phyloP scores from a whole-genome alignment of 345 rosid genomes.

The Melaleuca alternifolia region DNA sequence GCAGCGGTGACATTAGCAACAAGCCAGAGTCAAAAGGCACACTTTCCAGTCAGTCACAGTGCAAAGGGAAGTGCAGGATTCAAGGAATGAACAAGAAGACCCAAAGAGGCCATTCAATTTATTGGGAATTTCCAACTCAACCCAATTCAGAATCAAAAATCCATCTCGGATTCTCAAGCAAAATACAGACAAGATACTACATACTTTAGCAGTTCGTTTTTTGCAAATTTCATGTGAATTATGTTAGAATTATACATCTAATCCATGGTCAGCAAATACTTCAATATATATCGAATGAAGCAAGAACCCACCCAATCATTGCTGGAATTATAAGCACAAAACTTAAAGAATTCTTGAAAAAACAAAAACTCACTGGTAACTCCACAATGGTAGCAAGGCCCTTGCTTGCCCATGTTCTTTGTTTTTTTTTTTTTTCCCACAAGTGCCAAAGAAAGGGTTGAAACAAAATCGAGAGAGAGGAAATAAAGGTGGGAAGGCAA shows the following conservation, averaged over 20 bases:
- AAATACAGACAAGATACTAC: background rate
- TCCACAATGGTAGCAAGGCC: slow-evolving; percentile 98
- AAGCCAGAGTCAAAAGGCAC: background rate
- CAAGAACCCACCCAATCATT: background rate
- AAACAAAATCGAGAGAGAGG: slow-evolving; percentile 4
- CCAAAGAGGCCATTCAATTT: background rate
- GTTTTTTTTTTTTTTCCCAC: background rate
- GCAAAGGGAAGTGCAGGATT: background rate
- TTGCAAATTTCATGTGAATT: background rate
- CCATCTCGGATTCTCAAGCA: background rate
- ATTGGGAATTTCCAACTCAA: background rate
- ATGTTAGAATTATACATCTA: background rate
- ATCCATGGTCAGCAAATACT: background rate
- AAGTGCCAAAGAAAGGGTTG: slow-evolving; percentile 8
- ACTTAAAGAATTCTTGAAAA: background rate
- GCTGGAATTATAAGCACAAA: background rate
- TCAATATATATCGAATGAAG: background rate
- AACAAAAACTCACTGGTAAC: slow-evolving; percentile 90
- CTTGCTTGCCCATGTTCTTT: slow-evolving; percentile 85
- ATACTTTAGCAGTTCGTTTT: background rate
- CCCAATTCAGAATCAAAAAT: background rate
- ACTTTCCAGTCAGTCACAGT: background rate
- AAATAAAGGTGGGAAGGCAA: background rate
- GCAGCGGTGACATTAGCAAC: background rate
- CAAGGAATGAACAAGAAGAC: background rate